Percentiles rank a stretch among this genome's conserved stretches.
Conservation (phyloP, 2,329 filamentous ascomycete genomes). For the Epichloe elymi region DNA sequence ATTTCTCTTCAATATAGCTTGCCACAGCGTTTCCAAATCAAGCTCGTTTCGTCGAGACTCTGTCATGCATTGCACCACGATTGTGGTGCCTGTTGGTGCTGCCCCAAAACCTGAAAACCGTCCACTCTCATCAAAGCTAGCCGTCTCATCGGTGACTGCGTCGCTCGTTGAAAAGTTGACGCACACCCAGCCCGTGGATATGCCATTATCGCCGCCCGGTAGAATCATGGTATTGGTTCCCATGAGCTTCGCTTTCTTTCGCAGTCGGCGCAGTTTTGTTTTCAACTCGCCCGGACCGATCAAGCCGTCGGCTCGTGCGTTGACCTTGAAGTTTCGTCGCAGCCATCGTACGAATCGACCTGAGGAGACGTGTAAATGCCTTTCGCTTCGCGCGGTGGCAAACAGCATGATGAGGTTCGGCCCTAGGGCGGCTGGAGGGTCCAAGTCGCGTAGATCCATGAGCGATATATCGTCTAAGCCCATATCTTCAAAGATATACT, state of each 20-base stretch:
- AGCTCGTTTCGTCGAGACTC: slow-evolving; percentile 39
- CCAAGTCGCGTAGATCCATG: slow-evolving; percentile 70
- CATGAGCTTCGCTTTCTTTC: slow-evolving; percentile 68
- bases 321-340: slow-evolving; percentile 55
- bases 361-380: slow-evolving; percentile 82
- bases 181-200: slow-evolving; percentile 91
- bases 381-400: slow-evolving; percentile 80
- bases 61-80: slow-evolving; percentile 46
- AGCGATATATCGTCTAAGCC: slow-evolving; percentile 72
- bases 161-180: slow-evolving; percentile 70
- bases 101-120: slow-evolving; percentile 67
- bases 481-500: slow-evolving; percentile 71
- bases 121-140: slow-evolving; percentile 33
- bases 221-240: slow-evolving; percentile 56
- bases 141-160: slow-evolving; percentile 32
- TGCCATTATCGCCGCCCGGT: slow-evolving; percentile 63
- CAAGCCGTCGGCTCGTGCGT: slow-evolving; percentile 72
- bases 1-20: slow-evolving; percentile 24
- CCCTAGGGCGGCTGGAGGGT: slow-evolving; percentile 78
- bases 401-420: slow-evolving; percentile 86
- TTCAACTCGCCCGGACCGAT: slow-evolving; percentile 86
- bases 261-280: slow-evolving; percentile 67
- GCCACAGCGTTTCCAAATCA: slow-evolving; percentile 41
- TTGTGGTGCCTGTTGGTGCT: slow-evolving; percentile 32
- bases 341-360: slow-evolving; percentile 85